Evolutionary conservation across 306 rosid genomes (phyloP), one percentile per base, ranked within the genome.

Genomic region (Senna siamea): DNA sequence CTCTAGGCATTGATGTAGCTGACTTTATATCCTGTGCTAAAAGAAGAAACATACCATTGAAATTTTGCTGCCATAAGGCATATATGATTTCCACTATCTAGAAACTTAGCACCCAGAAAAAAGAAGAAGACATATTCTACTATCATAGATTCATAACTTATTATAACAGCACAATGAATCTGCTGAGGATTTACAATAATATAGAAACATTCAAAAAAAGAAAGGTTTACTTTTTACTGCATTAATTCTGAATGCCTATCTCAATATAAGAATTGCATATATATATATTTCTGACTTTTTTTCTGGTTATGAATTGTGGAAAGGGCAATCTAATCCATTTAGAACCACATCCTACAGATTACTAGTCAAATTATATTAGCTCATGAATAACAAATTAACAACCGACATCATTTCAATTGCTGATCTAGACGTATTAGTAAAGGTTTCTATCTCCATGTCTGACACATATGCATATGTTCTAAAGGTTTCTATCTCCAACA

Each of bases 81-180:
- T 47, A 70, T 43, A 76, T 52, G 74, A 63, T 69, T 74, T 70
- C 66, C 55, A 53, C 35, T 10, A 69, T 23, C 50, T 44, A 62
- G 34, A 59, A 67, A 66, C 26, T 23, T 19, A 65, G 20, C 69
- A 57, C 38, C 9, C 54, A 17, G 6, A 47, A 4, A 66, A 53
- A 55, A 58, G 46, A 37, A 0, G 8, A 7, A 43, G 46, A 17
- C 28, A 48, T 23, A 17, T 30, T 7, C 55, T 51, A 4, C 72
- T 20, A 57, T 7, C 64, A 62, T 50, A 20, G 54, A 30, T 41
- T 63, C 52, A 70, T 32, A 41, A 40, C 30, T 61, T 65, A 18
- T 66, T 64, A 66, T 53, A 41, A 18, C 22, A 40, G 9, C 38
- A 65, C 23, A 52, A 63, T 41, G 60, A 51, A 37, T 34, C 50